Evolutionary conservation across 2,329 filamentous ascomycete species (phyloP).

Genomic region (Fusarium sp.): DNA sequence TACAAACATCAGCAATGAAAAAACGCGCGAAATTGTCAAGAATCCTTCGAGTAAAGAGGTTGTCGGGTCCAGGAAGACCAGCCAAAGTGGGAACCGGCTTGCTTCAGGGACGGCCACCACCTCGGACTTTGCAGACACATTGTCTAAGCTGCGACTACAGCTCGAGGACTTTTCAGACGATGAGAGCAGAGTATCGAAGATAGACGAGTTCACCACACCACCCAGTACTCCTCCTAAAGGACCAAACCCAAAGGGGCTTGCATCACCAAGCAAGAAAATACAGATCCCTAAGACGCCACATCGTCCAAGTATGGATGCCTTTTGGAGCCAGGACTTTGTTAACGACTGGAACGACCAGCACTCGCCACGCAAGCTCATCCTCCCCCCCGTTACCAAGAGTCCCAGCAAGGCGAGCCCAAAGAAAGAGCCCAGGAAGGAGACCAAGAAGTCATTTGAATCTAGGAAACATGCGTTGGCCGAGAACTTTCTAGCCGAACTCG

Average conservation of each 20-base stretch:
- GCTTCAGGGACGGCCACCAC: constrained; percentile 11
- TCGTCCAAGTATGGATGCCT: constrained; percentile 62
- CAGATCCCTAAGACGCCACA: constrained; percentile 64
- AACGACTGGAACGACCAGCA: constrained; percentile 73
- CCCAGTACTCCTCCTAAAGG: constrained; percentile 33
- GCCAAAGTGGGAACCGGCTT: neutral
- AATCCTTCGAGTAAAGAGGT: constrained; percentile 2
- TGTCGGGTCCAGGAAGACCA: neutral
- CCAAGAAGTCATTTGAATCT: constrained; percentile 69
- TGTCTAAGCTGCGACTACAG: constrained; percentile 40
- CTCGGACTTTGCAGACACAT: constrained; percentile 35
- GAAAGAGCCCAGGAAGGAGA: constrained; percentile 49
- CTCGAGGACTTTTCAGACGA: constrained; percentile 38
- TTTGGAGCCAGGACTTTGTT: constrained; percentile 67
- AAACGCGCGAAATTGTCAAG: neutral
- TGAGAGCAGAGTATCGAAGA: constrained; percentile 13
- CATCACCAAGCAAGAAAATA: constrained; percentile 46
- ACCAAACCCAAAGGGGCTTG: constrained; percentile 30
- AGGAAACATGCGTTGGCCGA: constrained; percentile 70
- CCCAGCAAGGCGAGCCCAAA: constrained; percentile 45
- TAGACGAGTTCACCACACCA: constrained; percentile 32
- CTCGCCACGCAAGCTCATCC: constrained; percentile 57
- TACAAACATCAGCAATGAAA: neutral
- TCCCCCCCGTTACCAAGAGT: constrained; percentile 43
- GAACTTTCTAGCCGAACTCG: constrained; percentile 74